Base-by-base conservation (phyloP, 192 early-diverging fungal species). In the Geranomyces michiganensis region DNA sequence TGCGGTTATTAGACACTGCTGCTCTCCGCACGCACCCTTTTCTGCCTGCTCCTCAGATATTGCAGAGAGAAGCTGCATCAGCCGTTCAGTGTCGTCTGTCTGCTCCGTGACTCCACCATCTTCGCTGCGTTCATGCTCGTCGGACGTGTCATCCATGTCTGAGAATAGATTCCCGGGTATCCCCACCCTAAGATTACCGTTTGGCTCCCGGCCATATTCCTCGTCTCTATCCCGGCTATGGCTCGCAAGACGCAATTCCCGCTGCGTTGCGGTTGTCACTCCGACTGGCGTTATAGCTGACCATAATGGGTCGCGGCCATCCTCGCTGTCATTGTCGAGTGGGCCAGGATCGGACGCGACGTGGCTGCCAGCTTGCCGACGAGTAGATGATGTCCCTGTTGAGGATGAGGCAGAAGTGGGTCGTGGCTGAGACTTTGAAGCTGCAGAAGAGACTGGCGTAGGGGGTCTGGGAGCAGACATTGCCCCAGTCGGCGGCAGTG, bases 31-130 rank as follows among this genome's bases (percentile, higher is more conserved):
- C 64, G 15, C 80, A 93, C 92, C 92, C 87, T 91, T 91, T 17
- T 87, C 81, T 12, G 93, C 84, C 71, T 95, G 92, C 71, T 95
- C 92, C 65, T 96, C 92, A 0, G 93, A 88, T 48, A 97, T 93
- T 4, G 92, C 84, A 68, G 92, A 89, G 15, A 98, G 75, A 9
- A 98, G 73, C 14, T 87, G 79, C 68, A 97, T 76, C 61, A 94
- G 74, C 53, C 90, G 90, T 44, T 91, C 79, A 30, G 84, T 88
- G 41, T 93, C 91, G 6, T 77, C 73, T 19, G 69, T 19, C 24
- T 27, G 58, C 58, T 60, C 58, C 26, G 31, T 60, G 19, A 60
- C 17, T 7, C 31, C 26, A 4, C 17, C 58, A 33, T 60, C 58
- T 29, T 60, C 58, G 31, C 30, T 8, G 27, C 31, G 24, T 29